Evolutionary conservation across 2,329 filamentous ascomycete genomes (phyloP).

Genomic region (Aspergillus proliferans): DNA sequence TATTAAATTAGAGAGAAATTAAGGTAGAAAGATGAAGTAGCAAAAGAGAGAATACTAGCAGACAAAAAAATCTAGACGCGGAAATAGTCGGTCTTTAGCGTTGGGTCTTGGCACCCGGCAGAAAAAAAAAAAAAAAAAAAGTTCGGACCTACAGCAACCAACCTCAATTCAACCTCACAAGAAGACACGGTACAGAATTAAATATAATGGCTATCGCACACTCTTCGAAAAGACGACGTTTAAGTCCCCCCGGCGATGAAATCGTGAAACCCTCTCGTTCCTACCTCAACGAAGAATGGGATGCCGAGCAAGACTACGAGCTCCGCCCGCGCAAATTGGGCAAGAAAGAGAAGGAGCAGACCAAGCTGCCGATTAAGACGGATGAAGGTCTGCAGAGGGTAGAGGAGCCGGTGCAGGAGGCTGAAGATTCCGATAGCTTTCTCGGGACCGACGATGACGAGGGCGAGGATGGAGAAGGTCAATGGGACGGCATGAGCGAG

Average conservation of each 20-base stretch:
- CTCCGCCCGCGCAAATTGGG: conserved; percentile 66
- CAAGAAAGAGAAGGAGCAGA: conserved; percentile 68
- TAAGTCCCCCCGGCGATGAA: conserved; percentile 43
- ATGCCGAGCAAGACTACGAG: conserved; percentile 89
- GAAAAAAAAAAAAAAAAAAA: conserved; percentile 25
- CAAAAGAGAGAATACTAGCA: background rate
- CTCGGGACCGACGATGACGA: conserved; percentile 54
- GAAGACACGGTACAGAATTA: background rate
- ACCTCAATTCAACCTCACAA: conserved; percentile 2
- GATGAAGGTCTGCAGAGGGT: conserved; percentile 67
- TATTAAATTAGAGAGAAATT: background rate
- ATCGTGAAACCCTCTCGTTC: conserved; percentile 21
- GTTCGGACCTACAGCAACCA: conserved; percentile 4
- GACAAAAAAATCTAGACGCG: conserved; percentile 18
- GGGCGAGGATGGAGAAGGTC: conserved; percentile 43
- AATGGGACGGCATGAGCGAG: conserved; percentile 35
- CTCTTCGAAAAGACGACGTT: conserved; percentile 44
- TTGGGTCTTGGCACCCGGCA: conserved; percentile 22
- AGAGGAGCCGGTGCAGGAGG: conserved; percentile 39
- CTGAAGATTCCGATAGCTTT: conserved; percentile 58
- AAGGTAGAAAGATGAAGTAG: background rate
- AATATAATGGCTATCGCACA: conserved; percentile 41
- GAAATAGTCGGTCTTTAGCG: conserved; percentile 9
- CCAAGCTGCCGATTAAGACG: conserved; percentile 79
- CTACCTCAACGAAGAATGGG: conserved; percentile 65